These are phyloP conservation scores for Astragalus membranaceus DNA, from an alignment of 306 rosid species.

Conservation along the genomic window DNA sequence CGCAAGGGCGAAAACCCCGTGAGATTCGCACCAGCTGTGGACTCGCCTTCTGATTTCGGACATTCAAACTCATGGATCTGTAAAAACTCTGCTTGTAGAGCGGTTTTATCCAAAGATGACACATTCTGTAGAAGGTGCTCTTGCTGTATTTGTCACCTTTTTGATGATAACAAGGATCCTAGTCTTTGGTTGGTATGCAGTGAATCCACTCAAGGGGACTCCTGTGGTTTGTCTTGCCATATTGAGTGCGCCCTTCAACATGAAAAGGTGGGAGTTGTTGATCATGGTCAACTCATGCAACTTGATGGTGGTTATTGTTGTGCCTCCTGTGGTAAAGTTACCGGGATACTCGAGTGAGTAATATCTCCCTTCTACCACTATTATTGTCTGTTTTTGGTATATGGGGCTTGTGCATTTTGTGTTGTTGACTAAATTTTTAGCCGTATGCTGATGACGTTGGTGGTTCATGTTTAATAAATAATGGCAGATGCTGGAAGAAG, in stretches of 20 bases:
- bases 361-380: not conserved
- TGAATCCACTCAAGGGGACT: conserved; percentile 72
- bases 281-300: conserved; percentile 97
- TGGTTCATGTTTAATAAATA: conserved; percentile 18
- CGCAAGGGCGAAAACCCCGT: conserved; percentile 86
- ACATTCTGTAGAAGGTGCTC: conserved; percentile 98
- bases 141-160: conserved; percentile 93
- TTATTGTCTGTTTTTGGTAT: not conserved
- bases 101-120: conserved; percentile 80
- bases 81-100: conserved; percentile 96
- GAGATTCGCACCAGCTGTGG: conserved; percentile 50
- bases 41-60: conserved; percentile 67
- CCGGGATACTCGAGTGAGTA: conserved; percentile 93
- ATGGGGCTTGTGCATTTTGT: conserved; percentile 11
- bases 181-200: conserved; percentile 98
- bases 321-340: conserved; percentile 96
- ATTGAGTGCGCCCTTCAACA: conserved; percentile 92
- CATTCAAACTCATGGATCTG: conserved; percentile 77
- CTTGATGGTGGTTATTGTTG: conserved; percentile 98
- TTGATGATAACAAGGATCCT: conserved; percentile 98
- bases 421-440: not conserved
- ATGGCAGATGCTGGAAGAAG: conserved; percentile 89
- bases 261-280: conserved; percentile 92
- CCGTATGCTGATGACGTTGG: conserved; percentile 21
- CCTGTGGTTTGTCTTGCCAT: conserved; percentile 94